Percentiles rank a stretch among this genome's conserved stretches.
Evolutionary conservation across 805 yeast genomes (phyloP).

Genomic region (Saccharomycopsis sp.): DNA sequence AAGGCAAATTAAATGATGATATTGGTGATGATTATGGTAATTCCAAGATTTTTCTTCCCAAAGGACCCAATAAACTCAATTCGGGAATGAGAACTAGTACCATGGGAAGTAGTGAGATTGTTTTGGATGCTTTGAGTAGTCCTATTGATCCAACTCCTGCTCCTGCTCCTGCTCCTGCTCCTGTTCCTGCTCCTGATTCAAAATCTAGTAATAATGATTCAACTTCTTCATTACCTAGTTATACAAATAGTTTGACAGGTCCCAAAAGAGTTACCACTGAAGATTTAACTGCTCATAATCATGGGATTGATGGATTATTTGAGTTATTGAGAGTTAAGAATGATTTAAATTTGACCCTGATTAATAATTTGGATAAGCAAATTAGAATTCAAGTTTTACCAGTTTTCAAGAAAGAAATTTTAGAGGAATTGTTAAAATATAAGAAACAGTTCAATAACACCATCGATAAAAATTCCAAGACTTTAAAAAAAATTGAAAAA

Average conservation of each 20-base stretch:
- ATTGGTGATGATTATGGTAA: not conserved
- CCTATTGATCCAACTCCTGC: not conserved
- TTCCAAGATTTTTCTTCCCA: constrained; percentile 7
- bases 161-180: not conserved
- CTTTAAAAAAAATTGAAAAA: constrained; percentile 9
- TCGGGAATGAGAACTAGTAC: constrained; percentile 12
- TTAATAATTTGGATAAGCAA: constrained; percentile 14
- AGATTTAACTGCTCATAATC: constrained; percentile 15
- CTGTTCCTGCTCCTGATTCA: not conserved
- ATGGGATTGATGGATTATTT: constrained; percentile 18
- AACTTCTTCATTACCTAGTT: constrained; percentile 8
- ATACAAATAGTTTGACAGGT: constrained; percentile 5
- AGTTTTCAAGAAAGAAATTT: constrained; percentile 14
- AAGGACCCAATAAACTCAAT: constrained; percentile 1
- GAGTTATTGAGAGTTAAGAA: constrained; percentile 15
- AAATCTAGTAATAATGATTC: not conserved
- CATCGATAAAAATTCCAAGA: constrained; percentile 14
- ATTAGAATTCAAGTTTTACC: constrained; percentile 15
- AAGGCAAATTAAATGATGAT: constrained; percentile 4
- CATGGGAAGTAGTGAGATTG: constrained; percentile 18
- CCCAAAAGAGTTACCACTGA: not conserved
- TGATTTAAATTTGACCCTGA: constrained; percentile 13
- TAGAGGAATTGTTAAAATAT: constrained; percentile 6
- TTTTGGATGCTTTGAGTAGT: constrained; percentile 13
- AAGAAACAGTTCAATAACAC: constrained; percentile 12